These are phyloP conservation scores for Calocybe gambosa DNA, from an alignment of 1,284 basidiomycete species.

Conservation along the genomic window DNA sequence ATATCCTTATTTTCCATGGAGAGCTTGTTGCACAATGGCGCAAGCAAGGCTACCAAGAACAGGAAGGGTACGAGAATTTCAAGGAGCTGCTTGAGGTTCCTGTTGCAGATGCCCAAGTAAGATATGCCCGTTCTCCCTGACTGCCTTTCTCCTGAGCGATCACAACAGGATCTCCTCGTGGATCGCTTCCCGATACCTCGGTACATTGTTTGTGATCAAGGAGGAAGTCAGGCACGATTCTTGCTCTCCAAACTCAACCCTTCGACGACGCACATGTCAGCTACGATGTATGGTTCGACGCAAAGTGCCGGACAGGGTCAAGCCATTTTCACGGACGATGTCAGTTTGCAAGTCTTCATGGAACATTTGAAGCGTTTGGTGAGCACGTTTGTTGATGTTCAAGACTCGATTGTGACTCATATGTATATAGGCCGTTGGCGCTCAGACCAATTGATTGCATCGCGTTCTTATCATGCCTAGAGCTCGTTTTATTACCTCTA, in stretches of 20 bases:
- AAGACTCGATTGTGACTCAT: constrained; percentile 5
- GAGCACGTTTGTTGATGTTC: constrained; percentile 20
- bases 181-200: constrained; percentile 97
- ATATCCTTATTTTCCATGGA: constrained; percentile 99
- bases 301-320: constrained; percentile 66
- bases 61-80: constrained; percentile 99
- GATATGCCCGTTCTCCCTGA: constrained; percentile 6
- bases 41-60: constrained; percentile 99
- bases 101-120: constrained; percentile 67
- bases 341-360: constrained; percentile 96
- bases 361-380: constrained; percentile 88
- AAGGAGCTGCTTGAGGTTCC: constrained; percentile 90
- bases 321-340: constrained; percentile 99
- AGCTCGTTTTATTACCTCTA: constrained; percentile 6
- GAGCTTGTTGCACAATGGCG: constrained; percentile 97
- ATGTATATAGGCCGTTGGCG: constrained; percentile 53
- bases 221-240: constrained; percentile 97
- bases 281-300: constrained; percentile 78
- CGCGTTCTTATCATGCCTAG: neutral
- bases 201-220: constrained; percentile 97
- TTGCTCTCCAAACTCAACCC: constrained; percentile 95
- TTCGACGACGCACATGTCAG: constrained; percentile 94
- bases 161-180: constrained; percentile 76
- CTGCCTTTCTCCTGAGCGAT: neutral
- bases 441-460: constrained; percentile 52